Base-by-base conservation (phyloP, 805 yeast species). In the Danielia reshetovae region DNA sequence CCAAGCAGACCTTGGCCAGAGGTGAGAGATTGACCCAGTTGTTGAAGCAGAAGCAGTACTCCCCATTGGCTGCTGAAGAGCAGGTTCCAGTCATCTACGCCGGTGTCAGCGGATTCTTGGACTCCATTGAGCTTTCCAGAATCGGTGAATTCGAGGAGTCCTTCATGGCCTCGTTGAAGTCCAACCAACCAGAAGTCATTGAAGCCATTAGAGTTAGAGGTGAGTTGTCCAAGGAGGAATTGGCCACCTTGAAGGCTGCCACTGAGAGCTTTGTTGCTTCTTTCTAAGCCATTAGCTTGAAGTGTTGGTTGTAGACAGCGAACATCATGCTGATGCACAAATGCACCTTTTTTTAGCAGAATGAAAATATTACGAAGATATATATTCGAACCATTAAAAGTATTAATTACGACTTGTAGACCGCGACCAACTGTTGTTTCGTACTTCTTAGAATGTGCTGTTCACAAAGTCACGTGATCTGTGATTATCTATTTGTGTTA, bases 1-100 rank as follows among this genome's bases (percentile, higher is more conserved):
- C 99, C 73, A 93, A 90, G 79, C 97, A 88, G 78, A 93, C 98
- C 63, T 82, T 93, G 70, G 75, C 77, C 61, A 89, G 99, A 85
- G 99, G 99, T 88, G 98, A 93, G 84, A 90, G 99, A 80, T 85
- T 93, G 66, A 93, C 98, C 59, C 97, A 89, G 78, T 77, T 93
- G 71, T 82, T 93, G 72, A 89, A 90, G 77, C 99, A 93, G 80
- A 85, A 81, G 72, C 99, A 93, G 80, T 87, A 81, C 80, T 60
- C 83, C 59, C 99, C 99, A 69, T 75, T 90, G 65, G 83, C 96
- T 66, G 95, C 97, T 62, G 97, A 93, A 75, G 96, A 90, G 75
- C 96, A 88, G 78, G 98, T 94, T 49, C 98, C 98, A 66, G 75
- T 88, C 66, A 88, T 93, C 67, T 93, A 70, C 80, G 98, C 97